phyloP scores from a whole-genome alignment of 106 monocot genomes.

The Alisma plantagoaquatica region DNA sequence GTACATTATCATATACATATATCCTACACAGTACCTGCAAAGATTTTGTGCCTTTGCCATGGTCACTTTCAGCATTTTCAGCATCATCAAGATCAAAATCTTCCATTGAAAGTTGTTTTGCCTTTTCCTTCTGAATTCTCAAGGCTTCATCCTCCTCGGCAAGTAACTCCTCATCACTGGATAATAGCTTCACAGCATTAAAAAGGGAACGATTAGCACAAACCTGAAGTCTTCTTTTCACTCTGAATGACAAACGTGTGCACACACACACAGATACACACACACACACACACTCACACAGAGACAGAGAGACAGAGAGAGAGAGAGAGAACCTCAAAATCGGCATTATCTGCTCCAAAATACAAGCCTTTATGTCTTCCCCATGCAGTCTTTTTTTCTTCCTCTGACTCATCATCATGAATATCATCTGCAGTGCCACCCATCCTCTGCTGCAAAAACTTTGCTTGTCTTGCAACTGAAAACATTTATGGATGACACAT shows the following conservation, averaged over 20 bases:
- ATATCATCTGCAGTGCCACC: conserved; percentile 56
- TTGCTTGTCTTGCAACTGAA: conserved; percentile 57
- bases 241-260: no score
- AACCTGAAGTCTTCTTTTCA: no score
- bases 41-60: no score
- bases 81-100: conserved; percentile 68
- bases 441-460: conserved; percentile 51
- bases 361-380: conserved; percentile 51
- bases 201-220: not conserved
- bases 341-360: conserved; percentile 61
- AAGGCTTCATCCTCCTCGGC: conserved; percentile 71
- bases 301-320: no score
- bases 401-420: conserved; percentile 39
- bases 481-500: not conserved
- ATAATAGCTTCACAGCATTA: conserved; percentile 30
- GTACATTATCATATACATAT: no score
- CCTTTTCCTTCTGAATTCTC: conserved; percentile 59
- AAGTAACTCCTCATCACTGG: conserved; percentile 76
- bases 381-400: conserved; percentile 37
- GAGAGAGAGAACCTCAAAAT: conserved; percentile 76
- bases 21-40: no score
- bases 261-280: no score
- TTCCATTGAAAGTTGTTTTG: conserved; percentile 42
- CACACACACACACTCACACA: no score
- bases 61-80: conserved; percentile 19